Evolutionary conservation across 176 grass and related monocot genomes (phyloP).

Genomic region (Aechmea fasciata): DNA sequence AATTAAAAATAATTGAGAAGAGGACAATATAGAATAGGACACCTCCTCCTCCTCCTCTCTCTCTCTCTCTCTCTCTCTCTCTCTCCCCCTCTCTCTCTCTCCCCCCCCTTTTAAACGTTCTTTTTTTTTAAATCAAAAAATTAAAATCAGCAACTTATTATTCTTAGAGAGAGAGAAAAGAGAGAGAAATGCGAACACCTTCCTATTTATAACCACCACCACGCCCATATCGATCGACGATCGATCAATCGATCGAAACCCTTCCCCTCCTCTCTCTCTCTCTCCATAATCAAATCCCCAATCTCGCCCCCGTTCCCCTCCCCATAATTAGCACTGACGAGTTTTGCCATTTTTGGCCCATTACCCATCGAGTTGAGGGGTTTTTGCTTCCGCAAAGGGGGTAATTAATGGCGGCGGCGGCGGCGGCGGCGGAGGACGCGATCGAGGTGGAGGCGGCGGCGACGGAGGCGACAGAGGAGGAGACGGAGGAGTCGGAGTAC

Average conservation of each 20-base stretch:
- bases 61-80: no score
- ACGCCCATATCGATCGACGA: not conserved
- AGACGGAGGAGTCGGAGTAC: constrained; percentile 40
- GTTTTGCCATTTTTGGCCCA: constrained; percentile 2
- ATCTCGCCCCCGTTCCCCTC: constrained; percentile 2
- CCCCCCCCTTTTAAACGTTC: no score
- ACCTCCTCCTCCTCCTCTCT: not conserved
- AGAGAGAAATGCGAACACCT: not conserved
- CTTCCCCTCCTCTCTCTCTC: not conserved
- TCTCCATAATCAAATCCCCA: not conserved
- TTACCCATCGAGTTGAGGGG: constrained; percentile 15
- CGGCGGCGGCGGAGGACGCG: constrained; percentile 41
- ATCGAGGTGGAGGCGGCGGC: not conserved
- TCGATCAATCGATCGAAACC: not conserved
- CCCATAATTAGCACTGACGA: not conserved
- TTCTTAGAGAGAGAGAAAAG: no score
- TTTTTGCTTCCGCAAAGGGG: constrained; percentile 7
- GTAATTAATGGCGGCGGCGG: constrained; percentile 51
- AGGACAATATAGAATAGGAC: not conserved
- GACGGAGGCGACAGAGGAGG: constrained; percentile 11
- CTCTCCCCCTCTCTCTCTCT: no score
- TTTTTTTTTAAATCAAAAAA: not conserved
- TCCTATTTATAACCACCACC: not conserved
- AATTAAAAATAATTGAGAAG: not conserved
- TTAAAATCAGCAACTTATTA: not conserved